Evolutionary conservation across 192 early-diverging fungal species (phyloP).

Genomic region (Phlyctochytrium planicorne): DNA sequence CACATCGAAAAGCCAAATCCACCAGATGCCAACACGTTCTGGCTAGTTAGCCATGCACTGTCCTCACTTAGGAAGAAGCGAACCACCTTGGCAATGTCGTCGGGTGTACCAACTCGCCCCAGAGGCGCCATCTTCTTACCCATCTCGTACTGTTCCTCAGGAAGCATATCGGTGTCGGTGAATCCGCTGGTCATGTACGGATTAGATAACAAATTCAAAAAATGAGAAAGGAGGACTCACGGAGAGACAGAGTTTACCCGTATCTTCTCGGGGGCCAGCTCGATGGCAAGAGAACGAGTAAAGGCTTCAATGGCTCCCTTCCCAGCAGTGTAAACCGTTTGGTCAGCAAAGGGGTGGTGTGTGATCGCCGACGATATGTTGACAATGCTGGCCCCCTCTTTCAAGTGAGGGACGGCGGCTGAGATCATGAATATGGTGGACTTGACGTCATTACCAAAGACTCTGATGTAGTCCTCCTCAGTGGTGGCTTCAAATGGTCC

Average conservation of each 20-base stretch:
- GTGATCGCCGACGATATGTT: conserved; percentile 34
- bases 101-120: conserved; percentile 32
- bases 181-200: background rate
- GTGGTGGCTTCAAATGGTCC: conserved; percentile 27
- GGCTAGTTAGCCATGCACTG: conserved; percentile 13
- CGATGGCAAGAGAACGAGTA: conserved; percentile 27
- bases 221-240: conserved; percentile 7
- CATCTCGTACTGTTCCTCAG: conserved; percentile 12
- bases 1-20: conserved; percentile 5
- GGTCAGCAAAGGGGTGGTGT: background rate
- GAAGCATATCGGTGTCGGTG: conserved; percentile 22
- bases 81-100: conserved; percentile 32
- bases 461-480: conserved; percentile 27
- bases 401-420: conserved; percentile 32
- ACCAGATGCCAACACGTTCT: conserved; percentile 10
- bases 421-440: conserved; percentile 25
- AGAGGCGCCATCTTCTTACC: conserved; percentile 12
- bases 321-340: conserved; percentile 23
- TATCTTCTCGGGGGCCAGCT: conserved; percentile 37
- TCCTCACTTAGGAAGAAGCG: conserved; percentile 23
- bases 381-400: conserved; percentile 27
- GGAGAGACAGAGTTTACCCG: conserved; percentile 40
- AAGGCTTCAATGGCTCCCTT: conserved; percentile 39
- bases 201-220: background rate
- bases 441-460: conserved; percentile 34